Percentiles rank a stretch among this genome's conserved stretches.
Evolutionary conservation across 2,329 filamentous ascomycete genomes (phyloP).

Genomic region (Chrysoporthe puriensis): DNA sequence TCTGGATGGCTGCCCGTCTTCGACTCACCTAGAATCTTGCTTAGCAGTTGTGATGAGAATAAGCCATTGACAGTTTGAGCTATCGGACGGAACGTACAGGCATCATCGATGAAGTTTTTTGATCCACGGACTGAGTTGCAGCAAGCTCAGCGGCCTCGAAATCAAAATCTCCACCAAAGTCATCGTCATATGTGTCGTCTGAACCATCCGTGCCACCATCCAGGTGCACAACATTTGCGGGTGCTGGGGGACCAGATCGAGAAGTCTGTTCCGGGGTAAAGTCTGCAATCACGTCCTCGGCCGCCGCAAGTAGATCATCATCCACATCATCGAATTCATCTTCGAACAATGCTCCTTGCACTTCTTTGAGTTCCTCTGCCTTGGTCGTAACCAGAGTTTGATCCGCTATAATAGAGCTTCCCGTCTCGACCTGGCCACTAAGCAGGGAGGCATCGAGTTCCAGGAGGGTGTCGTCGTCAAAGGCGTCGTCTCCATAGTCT

Average conservation of each 20-base stretch:
- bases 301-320: conserved; percentile 60
- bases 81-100: conserved; percentile 56
- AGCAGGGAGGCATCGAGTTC: conserved; percentile 53
- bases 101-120: conserved; percentile 39
- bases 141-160: conserved; percentile 76
- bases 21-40: conserved; percentile 63
- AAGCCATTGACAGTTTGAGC: conserved; percentile 26
- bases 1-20: conserved; percentile 77
- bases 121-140: conserved; percentile 66
- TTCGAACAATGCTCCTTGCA: conserved; percentile 34
- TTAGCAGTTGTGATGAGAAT: conserved; percentile 55
- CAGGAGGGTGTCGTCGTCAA: conserved; percentile 64
- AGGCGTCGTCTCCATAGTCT: conserved; percentile 60
- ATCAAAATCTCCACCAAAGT: conserved; percentile 74
- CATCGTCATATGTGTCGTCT: conserved; percentile 65
- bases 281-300: conserved; percentile 46
- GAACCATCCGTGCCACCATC: conserved; percentile 39
- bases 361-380: background rate
- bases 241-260: conserved; percentile 21
- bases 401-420: conserved; percentile 11
- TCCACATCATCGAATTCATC: conserved; percentile 71
- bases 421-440: conserved; percentile 33
- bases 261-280: conserved; percentile 37
- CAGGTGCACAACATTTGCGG: conserved; percentile 39
- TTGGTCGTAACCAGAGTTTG: conserved; percentile 11